Base-by-base conservation (phyloP, 768 basidiomycete genomes). In the Tephrocybe sp. region DNA sequence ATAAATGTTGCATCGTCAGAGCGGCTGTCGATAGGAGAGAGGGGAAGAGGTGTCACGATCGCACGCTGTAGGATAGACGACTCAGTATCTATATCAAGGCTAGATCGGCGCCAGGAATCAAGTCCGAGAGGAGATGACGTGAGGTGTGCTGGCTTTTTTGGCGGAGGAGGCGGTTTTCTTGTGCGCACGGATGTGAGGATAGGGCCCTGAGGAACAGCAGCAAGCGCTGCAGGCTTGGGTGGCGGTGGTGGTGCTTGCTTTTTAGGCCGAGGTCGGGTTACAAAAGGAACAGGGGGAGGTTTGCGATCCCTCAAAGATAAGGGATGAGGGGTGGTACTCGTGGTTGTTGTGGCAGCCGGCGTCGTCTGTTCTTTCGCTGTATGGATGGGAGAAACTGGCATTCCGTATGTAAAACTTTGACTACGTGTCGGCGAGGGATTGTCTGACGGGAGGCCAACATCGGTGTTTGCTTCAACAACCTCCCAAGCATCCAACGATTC, bases 401-500 rank as follows among this genome's bases (percentile, higher is more conserved):
- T 56, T 13, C 60, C 64, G 40, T 60, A 62, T 4, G 60, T 62
- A 47, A 64, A 64, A 49, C 63, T 66, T 25, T 65, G 55, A 31
- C 63, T 63, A 25, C 60, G 56, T 3, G 63, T 63, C 1, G 66
- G 66, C 0, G 69, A 46, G n/a, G 41, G 55, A 34, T 54, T 56
- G 21, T 54, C 59, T 22, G 64, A 59, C 58, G 65, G 60, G 18
- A 64, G 54, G 44, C 64, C 67, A 1, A 32, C 12, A 15, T 45
- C 44, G 21, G 54, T 24, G 58, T 63, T 59, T 6, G 60, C 57
- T 39, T 66, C 65, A 3, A 80, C 55, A n/a, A 77, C 64, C 56
- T 79, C 78, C 79, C 79, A 80, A 11, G 67, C 44, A 13, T 78
- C 71, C 24, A 74, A 49, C 6, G 65, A 54, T 49, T 75, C 75